Evolutionary conservation across 257 asterid species (phyloP).

Genomic region (Leonotis leonurus): DNA sequence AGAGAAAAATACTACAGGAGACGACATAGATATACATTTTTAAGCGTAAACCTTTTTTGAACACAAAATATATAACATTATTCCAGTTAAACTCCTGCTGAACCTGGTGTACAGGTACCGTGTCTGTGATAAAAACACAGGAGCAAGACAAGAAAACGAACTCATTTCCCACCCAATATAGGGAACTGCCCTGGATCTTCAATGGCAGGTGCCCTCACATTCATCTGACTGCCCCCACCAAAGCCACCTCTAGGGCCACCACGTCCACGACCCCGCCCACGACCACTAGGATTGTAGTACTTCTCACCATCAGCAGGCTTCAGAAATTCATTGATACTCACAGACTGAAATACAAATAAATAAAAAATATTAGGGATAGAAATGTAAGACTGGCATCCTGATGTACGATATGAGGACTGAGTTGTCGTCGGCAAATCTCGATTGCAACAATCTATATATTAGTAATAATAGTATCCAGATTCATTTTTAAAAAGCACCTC

Average conservation of each 20-base stretch:
- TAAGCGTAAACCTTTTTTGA: too few relatives aligned
- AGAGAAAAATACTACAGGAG: too few relatives aligned
- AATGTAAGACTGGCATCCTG: background rate
- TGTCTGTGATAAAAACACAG: too few relatives aligned
- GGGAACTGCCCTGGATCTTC: constrained; percentile 87
- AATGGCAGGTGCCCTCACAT: constrained; percentile 50
- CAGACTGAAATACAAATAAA: constrained; percentile 33
- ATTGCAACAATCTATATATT: too few relatives aligned
- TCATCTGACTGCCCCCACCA: constrained; percentile 31
- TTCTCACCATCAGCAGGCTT: constrained; percentile 72
- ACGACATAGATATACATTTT: too few relatives aligned
- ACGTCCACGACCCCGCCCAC: constrained; percentile 76
- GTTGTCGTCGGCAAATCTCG: too few relatives aligned
- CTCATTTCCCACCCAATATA: constrained; percentile 67
- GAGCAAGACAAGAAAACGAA: too few relatives aligned
- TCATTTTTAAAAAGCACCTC: too few relatives aligned
- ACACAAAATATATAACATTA: too few relatives aligned
- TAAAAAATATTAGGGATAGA: background rate
- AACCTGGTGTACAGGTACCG: too few relatives aligned
- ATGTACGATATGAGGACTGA: background rate
- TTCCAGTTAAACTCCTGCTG: too few relatives aligned
- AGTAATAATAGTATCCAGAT: too few relatives aligned
- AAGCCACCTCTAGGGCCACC: constrained; percentile 66
- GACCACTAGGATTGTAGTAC: constrained; percentile 41
- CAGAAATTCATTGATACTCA: constrained; percentile 79